Conservation (phyloP, 2,329 filamentous ascomycete species). For the Colletotrichum sidae region DNA sequence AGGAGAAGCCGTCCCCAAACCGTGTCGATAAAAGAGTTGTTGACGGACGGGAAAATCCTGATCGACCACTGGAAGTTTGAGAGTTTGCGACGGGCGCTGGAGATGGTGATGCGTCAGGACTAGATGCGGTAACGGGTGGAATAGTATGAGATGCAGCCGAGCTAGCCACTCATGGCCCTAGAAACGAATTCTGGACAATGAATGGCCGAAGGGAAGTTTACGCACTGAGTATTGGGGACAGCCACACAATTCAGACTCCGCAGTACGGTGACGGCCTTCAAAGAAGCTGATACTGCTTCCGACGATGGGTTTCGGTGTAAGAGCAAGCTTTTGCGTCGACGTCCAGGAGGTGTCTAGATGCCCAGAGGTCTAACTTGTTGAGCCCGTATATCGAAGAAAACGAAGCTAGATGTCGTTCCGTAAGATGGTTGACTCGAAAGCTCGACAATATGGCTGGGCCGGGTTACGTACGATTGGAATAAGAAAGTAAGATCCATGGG, state of each 20-base stretch:
- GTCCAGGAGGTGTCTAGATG: background rate
- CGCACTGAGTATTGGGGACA: conserved; percentile 23
- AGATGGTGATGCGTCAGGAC: conserved; percentile 27
- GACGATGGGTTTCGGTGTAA: background rate
- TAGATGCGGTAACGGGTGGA: conserved; percentile 33
- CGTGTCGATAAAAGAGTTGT: background rate
- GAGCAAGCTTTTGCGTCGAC: background rate
- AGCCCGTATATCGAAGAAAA: conserved; percentile 8
- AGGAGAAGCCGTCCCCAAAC: too few species aligned
- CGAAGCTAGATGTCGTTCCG: background rate
- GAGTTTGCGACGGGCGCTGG: conserved; percentile 11
- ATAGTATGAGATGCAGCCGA: conserved; percentile 28
- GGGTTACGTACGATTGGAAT: conserved; percentile 10
- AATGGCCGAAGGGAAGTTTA: conserved; percentile 26
- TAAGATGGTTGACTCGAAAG: conserved; percentile 17
- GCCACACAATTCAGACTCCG: conserved; percentile 2
- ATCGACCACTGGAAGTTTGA: background rate
- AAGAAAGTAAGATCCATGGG: conserved; percentile 26
- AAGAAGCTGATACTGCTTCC: background rate
- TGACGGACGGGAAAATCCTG: background rate
- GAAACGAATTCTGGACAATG: conserved; percentile 19
- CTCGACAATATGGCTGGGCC: conserved; percentile 12
- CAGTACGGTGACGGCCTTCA: background rate
- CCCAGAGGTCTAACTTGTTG: background rate
- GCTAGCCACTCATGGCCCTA: conserved; percentile 31